Evolutionary conservation across 2,329 filamentous ascomycete species (phyloP), one percentile per base, ranked within the genome.

Genomic region (Colletotrichum noveboracense): DNA sequence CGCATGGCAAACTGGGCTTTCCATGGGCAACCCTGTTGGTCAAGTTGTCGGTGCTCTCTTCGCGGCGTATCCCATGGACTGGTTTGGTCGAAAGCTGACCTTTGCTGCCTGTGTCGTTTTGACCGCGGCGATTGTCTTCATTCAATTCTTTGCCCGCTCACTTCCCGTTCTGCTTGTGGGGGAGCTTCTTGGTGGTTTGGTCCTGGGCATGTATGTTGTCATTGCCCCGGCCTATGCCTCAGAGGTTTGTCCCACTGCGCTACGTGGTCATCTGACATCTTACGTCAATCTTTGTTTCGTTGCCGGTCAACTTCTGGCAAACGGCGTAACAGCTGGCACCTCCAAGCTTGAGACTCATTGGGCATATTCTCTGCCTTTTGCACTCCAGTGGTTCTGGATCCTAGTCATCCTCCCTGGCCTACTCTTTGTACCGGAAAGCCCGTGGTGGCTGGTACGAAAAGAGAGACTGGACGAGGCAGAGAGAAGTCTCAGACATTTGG

Each of bases 221-320:
- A 89, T 89, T 69, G 88, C 88, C 0, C 88, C 91, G 0, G 88
- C 91, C 1, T 93, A 93, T 78, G 90, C 90, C 9, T 90, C 89
- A 1, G 91, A 93, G 80, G 89, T 93, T 8, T 91, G 90, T 52
- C 91, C 91, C 3, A 85, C 91, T 34, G 88, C 88, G 2, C 86
- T 93, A 52, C 87, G 91, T 32, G 90, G 89, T 32, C 87, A 90
- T 60, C 82, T 92, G 26, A 92, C 91, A 1, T 89, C 88, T 38
- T 93, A 89, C 73, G 89, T 92, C 72, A 93, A 92, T 78, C 83
- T 93, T 48, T 92, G 90, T 79, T 93, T 92, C 82, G 91, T 92
- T 56, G 91, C 91, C 21, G 91, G 91, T 1, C 91, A 93, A 79
- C 85, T 93, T 6, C 84, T 93, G 4, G 90, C 84, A 6, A 88